phyloP scores from a whole-genome alignment of 176 grass and related monocot genomes.

The Oryza officinalis region DNA sequence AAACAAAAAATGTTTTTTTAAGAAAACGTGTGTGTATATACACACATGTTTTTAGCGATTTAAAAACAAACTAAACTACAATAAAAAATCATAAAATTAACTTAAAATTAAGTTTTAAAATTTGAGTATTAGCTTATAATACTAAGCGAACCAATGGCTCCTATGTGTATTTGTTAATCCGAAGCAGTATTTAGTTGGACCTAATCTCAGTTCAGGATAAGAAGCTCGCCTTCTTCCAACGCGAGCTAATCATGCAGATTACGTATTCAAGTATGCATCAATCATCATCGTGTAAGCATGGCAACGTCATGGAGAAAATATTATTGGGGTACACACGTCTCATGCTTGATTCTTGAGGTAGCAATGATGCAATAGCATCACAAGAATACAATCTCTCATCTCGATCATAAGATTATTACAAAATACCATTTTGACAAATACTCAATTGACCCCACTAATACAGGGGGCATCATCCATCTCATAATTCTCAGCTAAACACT shows the following conservation, averaged over 20 bases:
- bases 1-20: too few relatives aligned
- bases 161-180: neutral
- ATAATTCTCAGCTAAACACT: neutral
- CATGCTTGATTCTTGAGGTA: neutral
- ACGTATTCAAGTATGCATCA: neutral
- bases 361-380: neutral
- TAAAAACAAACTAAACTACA: too few relatives aligned
- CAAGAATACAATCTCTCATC: neutral
- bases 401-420: neutral
- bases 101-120: too few relatives aligned
- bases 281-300: neutral
- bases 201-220: neutral
- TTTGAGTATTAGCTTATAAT: too few relatives aligned
- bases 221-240: neutral
- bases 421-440: neutral
- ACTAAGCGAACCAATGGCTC: too few relatives aligned
- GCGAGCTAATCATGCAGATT: constrained; percentile 9
- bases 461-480: neutral
- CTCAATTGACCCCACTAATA: neutral
- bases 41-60: too few relatives aligned
- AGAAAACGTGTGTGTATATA: too few relatives aligned
- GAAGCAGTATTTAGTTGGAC: neutral
- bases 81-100: too few relatives aligned
- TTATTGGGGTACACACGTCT: neutral
- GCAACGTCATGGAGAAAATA: neutral